phyloP scores from a whole-genome alignment of 2,329 filamentous ascomycete genomes.

The Zymoseptoria crescenta region DNA sequence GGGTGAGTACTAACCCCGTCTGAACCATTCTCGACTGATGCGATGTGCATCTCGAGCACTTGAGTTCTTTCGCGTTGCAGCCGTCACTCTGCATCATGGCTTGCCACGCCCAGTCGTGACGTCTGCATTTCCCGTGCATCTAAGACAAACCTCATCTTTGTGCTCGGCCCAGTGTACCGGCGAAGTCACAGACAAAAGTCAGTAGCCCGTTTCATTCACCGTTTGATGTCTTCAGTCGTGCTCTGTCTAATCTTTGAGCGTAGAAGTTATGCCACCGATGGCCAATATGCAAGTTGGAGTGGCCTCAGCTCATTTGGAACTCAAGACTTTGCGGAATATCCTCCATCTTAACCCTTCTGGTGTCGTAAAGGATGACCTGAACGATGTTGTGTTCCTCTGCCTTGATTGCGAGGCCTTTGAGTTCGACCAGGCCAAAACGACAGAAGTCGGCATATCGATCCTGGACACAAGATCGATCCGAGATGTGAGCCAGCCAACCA shows the following conservation, averaged over 20 bases:
- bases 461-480: constrained; percentile 56
- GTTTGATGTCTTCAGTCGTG: neutral
- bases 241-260: neutral
- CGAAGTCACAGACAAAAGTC: neutral
- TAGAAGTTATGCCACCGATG: neutral
- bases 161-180: neutral
- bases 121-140: neutral
- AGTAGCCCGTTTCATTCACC: neutral
- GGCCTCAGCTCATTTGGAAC: neutral
- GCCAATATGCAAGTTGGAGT: neutral
- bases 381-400: constrained; percentile 59
- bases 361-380: neutral
- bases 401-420: constrained; percentile 84
- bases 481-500: constrained; percentile 1
- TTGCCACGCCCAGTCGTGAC: neutral
- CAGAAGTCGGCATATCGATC: constrained; percentile 77
- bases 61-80: neutral
- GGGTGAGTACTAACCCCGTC: neutral
- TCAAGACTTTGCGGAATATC: constrained; percentile 3
- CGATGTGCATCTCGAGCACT: neutral
- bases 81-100: neutral
- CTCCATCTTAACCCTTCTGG: constrained; percentile 1
- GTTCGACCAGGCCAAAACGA: constrained; percentile 45
- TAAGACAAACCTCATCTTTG: neutral
- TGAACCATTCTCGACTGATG: neutral